Percentiles rank a stretch among this genome's conserved stretches.
These are phyloP conservation scores for Penicillium sp. DNA, from an alignment of 2,329 filamentous ascomycete species.

Conservation along the genomic window DNA sequence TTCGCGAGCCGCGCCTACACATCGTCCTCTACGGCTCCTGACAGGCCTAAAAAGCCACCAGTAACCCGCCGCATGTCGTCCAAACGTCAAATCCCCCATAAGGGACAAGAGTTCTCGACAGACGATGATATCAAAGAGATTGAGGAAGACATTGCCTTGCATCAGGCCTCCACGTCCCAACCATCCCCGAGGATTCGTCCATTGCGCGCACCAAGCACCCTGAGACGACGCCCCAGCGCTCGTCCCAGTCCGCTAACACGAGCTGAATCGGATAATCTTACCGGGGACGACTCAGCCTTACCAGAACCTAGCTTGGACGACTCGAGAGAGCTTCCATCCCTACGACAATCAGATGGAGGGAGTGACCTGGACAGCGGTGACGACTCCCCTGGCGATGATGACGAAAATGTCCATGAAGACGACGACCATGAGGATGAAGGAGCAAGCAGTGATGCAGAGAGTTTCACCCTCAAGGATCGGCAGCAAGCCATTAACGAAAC, in stretches of 20 bases:
- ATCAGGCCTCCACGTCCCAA: constrained; percentile 29
- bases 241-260: constrained; percentile 34
- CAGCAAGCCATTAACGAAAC: constrained; percentile 98
- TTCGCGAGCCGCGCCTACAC: constrained; percentile 32
- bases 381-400: constrained; percentile 44
- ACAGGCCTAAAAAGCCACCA: constrained; percentile 67
- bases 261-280: constrained; percentile 40
- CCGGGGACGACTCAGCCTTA: constrained; percentile 38
- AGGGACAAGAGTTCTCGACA: constrained; percentile 84
- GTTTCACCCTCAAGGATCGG: constrained; percentile 94
- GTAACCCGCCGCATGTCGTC: constrained; percentile 75
- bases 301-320: constrained; percentile 29
- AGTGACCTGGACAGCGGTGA: constrained; percentile 23
- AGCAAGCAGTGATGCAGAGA: constrained; percentile 86
- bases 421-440: constrained; percentile 31
- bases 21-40: constrained; percentile 46
- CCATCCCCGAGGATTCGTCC: constrained; percentile 37
- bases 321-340: constrained; percentile 20
- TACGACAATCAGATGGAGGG: constrained; percentile 30
- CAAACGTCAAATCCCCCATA: constrained; percentile 68
- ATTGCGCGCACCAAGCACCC: constrained; percentile 37
- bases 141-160: constrained; percentile 62
- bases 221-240: constrained; percentile 39
- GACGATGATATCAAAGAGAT: constrained; percentile 85
- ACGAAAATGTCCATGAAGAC: constrained; percentile 51